A percentile compares a stretch with the other conserved stretches of the same genome.
Evolutionary conservation across 163 green algal species (phyloP).

Genomic region (Prototheca wickerhamii): DNA sequence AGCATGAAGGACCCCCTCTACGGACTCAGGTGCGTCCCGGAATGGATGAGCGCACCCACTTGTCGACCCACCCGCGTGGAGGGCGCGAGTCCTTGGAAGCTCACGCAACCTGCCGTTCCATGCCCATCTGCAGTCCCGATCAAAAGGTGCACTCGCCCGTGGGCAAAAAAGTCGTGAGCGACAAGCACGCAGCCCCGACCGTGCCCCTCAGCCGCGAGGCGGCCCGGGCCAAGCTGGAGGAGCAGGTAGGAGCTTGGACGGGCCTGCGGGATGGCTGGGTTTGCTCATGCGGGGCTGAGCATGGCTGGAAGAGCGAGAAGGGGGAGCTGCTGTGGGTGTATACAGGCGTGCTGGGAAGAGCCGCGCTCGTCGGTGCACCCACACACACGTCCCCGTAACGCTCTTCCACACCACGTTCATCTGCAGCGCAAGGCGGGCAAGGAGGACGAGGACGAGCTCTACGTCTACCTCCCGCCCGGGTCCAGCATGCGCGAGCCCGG

Average conservation of each 20-base stretch:
- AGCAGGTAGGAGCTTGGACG: too few species aligned
- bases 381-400: too few species aligned
- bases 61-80: not conserved
- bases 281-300: too few species aligned
- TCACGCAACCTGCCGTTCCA: not conserved
- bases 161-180: not conserved
- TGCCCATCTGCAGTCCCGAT: not conserved
- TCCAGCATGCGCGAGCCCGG: conserved; percentile 3
- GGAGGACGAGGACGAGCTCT: conserved; percentile 1
- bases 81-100: not conserved
- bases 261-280: too few species aligned
- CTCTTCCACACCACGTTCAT: too few species aligned
- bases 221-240: not conserved
- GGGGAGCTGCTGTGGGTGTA: too few species aligned
- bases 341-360: too few species aligned
- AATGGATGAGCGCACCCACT: not conserved
- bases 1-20: conserved; percentile 7
- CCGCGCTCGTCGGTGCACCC: too few species aligned
- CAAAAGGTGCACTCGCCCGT: not conserved
- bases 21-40: not conserved
- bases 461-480: conserved; percentile 2
- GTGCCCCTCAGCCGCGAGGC: not conserved
- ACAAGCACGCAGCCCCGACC: not conserved
- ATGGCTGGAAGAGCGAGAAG: too few species aligned
- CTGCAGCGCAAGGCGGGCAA: not conserved